Evolutionary conservation across 73 alveolate species (phyloP), one percentile per base, ranked within the genome.

Genomic region (Paramecium octaurelia): DNA sequence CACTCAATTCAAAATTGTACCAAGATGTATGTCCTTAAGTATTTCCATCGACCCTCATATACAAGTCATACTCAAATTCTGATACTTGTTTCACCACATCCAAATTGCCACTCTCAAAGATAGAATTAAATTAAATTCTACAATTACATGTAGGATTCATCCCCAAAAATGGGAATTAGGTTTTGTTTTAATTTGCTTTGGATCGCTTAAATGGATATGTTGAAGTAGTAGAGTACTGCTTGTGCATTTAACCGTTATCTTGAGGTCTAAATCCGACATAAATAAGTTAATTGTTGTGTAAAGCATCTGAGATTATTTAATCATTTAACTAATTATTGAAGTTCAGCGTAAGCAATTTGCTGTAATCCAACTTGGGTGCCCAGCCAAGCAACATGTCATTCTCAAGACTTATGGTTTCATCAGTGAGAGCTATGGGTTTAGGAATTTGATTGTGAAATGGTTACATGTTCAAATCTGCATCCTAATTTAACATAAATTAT

Each of bases 41-140:
- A 88, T 98, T 98, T 14, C 98, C 94, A 71, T 98, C 99, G 20
- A 85, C 90, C 64, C 98, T 96, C 96, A 98, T 94, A 92, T 93
- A 96, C 24, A 98, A 94, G 92, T 98, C 98, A 93, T 96, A 98
- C 54, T 92, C 96, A 40, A 89, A 93, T 24, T 96, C 98, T 57
- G 86, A 92, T 10, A 85, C 90, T 60, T 90, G 71, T 6, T 92
- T 93, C 29, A 93, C 98, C 14, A 88, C 57, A 77, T 95, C 98
- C 29, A 96, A 80, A 58, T 96, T 98, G 1, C 99, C 99, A 36
- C 99, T 92, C 93, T 98, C 99, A 93, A 97, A 98, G 35, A 95
- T 92, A 34, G 99, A 96, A 94, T 98, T 99, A 92, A 98, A 98
- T 58, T 93, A 93, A 60, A 98, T 58, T 21, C 76, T 93, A 89